These are phyloP conservation scores for Cupressus sempervirens DNA, from an alignment of 75 land plant genomes.

Conservation along the genomic window DNA sequence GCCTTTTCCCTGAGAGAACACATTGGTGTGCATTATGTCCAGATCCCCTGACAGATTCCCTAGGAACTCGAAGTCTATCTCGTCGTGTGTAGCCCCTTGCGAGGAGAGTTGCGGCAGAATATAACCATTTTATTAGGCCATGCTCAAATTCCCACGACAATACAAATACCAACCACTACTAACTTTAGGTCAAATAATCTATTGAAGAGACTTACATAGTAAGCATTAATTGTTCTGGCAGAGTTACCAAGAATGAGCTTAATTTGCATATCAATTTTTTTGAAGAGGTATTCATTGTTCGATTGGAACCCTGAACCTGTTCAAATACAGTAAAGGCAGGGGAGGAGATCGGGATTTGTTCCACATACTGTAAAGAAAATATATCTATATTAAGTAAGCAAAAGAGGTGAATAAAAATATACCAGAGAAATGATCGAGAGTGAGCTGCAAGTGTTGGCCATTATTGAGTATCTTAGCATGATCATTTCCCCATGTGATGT, in stretches of 20 bases:
- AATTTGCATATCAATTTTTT: conserved; percentile 67
- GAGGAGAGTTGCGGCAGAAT: conserved; percentile 11
- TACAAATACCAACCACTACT: neutral
- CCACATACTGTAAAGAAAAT: too few species aligned
- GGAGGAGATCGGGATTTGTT: neutral
- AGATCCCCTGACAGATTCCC: conserved; percentile 19
- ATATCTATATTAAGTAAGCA: neutral
- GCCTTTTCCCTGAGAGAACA: conserved; percentile 21
- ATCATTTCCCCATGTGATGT: conserved; percentile 35
- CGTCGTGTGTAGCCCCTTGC: conserved; percentile 13
- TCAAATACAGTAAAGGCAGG: neutral
- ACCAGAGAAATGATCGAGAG: conserved; percentile 40
- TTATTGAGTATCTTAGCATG: conserved; percentile 27
- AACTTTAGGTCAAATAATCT: neutral
- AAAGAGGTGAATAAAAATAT: neutral
- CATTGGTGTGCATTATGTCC: conserved; percentile 23
- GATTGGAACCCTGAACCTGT: conserved; percentile 63
- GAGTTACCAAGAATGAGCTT: conserved; percentile 56
- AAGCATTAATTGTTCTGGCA: conserved; percentile 61
- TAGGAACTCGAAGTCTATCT: conserved; percentile 33
- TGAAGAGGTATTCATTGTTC: conserved; percentile 52
- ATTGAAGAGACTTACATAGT: conserved; percentile 28
- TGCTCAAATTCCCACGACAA: too few species aligned
- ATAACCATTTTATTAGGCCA: neutral
- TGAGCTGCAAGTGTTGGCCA: conserved; percentile 21